Percentiles rank a stretch among this genome's conserved stretches.
Conservation (phyloP, 192 early-diverging fungal species). For the Entomortierella chlamydospora region DNA sequence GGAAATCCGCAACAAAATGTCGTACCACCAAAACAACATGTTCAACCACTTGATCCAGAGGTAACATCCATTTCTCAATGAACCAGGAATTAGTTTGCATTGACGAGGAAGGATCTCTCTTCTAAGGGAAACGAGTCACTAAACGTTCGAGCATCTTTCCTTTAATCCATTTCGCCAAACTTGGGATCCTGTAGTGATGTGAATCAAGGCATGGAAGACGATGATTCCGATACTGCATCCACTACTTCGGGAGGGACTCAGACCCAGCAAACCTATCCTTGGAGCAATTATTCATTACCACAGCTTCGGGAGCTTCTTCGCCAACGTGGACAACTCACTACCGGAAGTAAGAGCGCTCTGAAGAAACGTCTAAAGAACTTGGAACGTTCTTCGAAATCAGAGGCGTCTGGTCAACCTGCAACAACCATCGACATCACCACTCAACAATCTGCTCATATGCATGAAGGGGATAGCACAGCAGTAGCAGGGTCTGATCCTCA, state of each 20-base stretch:
- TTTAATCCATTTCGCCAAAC: too few species aligned
- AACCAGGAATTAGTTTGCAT: too few species aligned
- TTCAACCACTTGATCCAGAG: constrained; percentile 54
- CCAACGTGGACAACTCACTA: constrained; percentile 43
- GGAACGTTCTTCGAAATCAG: constrained; percentile 17
- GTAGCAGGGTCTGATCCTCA: neutral
- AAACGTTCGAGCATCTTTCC: too few species aligned
- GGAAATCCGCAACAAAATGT: constrained; percentile 9
- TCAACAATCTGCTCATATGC: neutral
- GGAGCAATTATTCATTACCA: constrained; percentile 44
- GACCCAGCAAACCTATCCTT: constrained; percentile 24
- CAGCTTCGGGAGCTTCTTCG: constrained; percentile 41
- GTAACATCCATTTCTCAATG: constrained; percentile 20
- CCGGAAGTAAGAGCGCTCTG: constrained; percentile 30
- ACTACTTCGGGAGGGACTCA: neutral
- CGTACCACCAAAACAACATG: constrained; percentile 48
- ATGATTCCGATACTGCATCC: constrained; percentile 39
- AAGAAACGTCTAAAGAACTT: constrained; percentile 37
- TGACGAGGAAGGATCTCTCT: too few species aligned
- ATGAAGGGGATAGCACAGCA: neutral
- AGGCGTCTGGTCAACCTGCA: constrained; percentile 8
- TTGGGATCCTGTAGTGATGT: constrained; percentile 5
- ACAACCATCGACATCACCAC: constrained; percentile 14
- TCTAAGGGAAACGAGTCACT: too few species aligned
- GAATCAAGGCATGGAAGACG: constrained; percentile 20